A percentile compares a stretch with the other conserved stretches of the same genome.
Evolutionary conservation across 1,139 yeast genomes (phyloP).

Genomic region (Candida tetrigidarum): DNA sequence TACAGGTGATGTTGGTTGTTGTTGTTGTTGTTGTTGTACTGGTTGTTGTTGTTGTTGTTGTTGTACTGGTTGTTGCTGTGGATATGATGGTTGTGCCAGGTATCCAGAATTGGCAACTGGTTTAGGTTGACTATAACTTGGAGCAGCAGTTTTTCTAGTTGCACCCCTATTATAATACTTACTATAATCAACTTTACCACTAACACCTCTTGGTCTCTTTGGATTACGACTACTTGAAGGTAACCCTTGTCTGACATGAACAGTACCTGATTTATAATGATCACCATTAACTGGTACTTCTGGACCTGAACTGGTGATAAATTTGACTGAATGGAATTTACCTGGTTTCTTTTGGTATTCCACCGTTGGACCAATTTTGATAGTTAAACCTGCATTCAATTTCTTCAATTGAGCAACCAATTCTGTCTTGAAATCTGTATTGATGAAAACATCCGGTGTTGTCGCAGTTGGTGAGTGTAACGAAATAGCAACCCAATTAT

Average conservation of each 20-base stretch:
- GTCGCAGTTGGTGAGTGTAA: slow-evolving; percentile 53
- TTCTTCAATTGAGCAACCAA: slow-evolving; percentile 75
- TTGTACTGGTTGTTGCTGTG: slow-evolving; percentile 22
- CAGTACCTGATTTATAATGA: slow-evolving; percentile 84
- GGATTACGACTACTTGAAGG: slow-evolving; percentile 74
- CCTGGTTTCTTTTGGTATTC: slow-evolving; percentile 93
- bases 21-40: slow-evolving; percentile 18
- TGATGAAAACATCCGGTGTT: slow-evolving; percentile 79
- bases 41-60: slow-evolving; percentile 19
- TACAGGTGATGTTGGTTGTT: slow-evolving; percentile 18
- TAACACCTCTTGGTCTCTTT: slow-evolving; percentile 63
- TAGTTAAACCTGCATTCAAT: slow-evolving; percentile 58
- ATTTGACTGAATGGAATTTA: slow-evolving; percentile 73
- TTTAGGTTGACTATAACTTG: slow-evolving; percentile 16
- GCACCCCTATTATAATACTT: slow-evolving; percentile 47
- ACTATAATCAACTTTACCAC: slow-evolving; percentile 46
- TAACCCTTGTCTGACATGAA: slow-evolving; percentile 78
- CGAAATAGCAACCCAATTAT: slow-evolving; percentile 90
- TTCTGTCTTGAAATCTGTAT: slow-evolving; percentile 89
- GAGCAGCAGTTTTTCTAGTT: slow-evolving; percentile 18
- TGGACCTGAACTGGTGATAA: slow-evolving; percentile 60
- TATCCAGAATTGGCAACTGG: slow-evolving; percentile 11
- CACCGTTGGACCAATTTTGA: slow-evolving; percentile 74
- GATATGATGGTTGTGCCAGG: slow-evolving; percentile 24
- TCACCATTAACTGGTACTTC: slow-evolving; percentile 64